Conservation (phyloP, 108 stramenopile species). For the Aurantiochytrium sp. region DNA sequence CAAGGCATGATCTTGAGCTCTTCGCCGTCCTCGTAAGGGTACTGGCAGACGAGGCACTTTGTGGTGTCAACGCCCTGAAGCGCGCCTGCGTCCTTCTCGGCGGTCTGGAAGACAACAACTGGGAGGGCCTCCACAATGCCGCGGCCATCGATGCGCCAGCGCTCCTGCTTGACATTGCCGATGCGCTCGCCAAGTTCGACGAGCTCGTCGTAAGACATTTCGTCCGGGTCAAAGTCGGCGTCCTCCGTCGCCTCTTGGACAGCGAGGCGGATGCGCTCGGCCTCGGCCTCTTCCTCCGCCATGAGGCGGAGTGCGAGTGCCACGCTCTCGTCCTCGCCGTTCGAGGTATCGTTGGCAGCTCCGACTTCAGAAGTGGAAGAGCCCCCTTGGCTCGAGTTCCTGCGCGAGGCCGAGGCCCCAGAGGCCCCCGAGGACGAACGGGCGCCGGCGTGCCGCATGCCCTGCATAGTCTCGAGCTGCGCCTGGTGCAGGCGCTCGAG, state of each 20-base stretch:
- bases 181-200: background rate
- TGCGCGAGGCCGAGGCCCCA: no score
- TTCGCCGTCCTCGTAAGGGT: conserved; percentile 70
- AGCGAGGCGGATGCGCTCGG: background rate
- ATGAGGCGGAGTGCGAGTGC: background rate
- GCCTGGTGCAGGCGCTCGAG: background rate
- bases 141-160: background rate
- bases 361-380: no score
- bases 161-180: conserved; percentile 28
- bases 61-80: background rate
- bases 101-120: background rate
- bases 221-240: background rate
- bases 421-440: no score
- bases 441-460: background rate
- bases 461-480: background rate
- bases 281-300: background rate
- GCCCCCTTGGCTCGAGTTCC: no score
- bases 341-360: background rate
- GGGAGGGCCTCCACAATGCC: background rate
- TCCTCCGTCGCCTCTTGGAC: background rate
- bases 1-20: conserved; percentile 69
- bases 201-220: conserved; percentile 12
- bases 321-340: background rate
- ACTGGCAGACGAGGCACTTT: conserved; percentile 79
- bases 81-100: background rate